Evolutionary conservation across 257 asterid genomes (phyloP).

Genomic region (Pogostemon cablin): DNA sequence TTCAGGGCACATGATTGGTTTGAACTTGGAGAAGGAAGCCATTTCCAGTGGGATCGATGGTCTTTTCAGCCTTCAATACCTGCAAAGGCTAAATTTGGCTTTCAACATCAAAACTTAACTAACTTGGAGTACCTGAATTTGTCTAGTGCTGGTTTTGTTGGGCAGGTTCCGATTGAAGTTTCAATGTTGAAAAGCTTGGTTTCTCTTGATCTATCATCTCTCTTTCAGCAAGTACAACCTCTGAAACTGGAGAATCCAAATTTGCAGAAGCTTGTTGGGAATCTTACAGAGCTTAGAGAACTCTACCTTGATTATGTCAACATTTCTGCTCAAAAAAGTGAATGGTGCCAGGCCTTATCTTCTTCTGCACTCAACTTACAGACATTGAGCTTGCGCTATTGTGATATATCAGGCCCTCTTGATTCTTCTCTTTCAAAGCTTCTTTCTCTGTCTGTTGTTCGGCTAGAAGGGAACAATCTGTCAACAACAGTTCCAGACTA

Average conservation of each 20-base stretch:
- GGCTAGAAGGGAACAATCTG: constrained; percentile 43
- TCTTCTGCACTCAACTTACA: constrained; percentile 42
- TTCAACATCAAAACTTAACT: constrained; percentile 38
- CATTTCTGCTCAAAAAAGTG: constrained; percentile 38
- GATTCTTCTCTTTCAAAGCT: constrained; percentile 16
- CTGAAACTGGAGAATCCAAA: constrained; percentile 52
- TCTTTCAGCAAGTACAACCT: constrained; percentile 1
- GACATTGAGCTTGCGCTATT: constrained; percentile 47
- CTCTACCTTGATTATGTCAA: constrained; percentile 56
- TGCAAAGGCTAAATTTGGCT: constrained; percentile 51
- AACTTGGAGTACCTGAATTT: constrained; percentile 46
- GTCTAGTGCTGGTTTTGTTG: constrained; percentile 51
- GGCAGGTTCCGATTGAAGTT: constrained; percentile 48
- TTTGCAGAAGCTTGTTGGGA: constrained; percentile 43
- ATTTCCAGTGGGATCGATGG: constrained; percentile 41
- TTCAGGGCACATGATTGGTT: constrained; percentile 44
- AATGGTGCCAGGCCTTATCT: constrained; percentile 46
- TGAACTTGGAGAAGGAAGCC: constrained; percentile 45
- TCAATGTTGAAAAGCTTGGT: constrained; percentile 39
- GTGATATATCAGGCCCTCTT: constrained; percentile 46
- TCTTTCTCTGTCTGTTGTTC: constrained; percentile 44
- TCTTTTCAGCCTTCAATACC: constrained; percentile 45
- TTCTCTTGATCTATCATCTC: constrained; percentile 48
- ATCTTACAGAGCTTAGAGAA: constrained; percentile 43
- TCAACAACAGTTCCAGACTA: constrained; percentile 32